Conservation (phyloP, 202 grass and related monocot species). For the Cymbopogon flexuosus region DNA sequence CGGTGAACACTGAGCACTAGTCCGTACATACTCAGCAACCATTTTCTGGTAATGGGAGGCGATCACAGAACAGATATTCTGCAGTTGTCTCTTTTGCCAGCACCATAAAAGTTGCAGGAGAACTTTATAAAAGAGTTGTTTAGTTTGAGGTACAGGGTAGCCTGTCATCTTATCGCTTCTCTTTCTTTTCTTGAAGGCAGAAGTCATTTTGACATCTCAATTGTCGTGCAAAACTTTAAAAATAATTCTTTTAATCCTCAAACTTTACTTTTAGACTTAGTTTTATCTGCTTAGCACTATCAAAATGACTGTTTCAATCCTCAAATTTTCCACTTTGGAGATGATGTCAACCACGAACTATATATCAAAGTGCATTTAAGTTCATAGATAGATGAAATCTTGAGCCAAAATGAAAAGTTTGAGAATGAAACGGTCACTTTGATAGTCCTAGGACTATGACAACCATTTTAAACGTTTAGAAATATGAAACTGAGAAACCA, state of each 20-base stretch:
- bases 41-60: background rate
- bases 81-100: background rate
- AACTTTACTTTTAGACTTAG: background rate
- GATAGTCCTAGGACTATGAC: no score
- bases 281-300: background rate
- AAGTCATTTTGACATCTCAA: background rate
- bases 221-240: background rate
- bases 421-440: no score
- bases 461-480: no score
- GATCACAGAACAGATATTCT: background rate
- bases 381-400: no score
- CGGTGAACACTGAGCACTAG: background rate
- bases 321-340: background rate
- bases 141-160: background rate
- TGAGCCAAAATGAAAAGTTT: no score
- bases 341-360: no score
- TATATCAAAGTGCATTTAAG: no score
- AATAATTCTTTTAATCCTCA: background rate
- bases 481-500: background rate
- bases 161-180: background rate
- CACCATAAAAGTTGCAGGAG: background rate
- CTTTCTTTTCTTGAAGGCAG: background rate
- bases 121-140: background rate
- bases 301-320: background rate
- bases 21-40: background rate